A percentile compares a stretch with the other conserved stretches of the same genome.
Conservation (phyloP, 2,329 filamentous ascomycete genomes). For the Paecilomyces dactylethromorphus region DNA sequence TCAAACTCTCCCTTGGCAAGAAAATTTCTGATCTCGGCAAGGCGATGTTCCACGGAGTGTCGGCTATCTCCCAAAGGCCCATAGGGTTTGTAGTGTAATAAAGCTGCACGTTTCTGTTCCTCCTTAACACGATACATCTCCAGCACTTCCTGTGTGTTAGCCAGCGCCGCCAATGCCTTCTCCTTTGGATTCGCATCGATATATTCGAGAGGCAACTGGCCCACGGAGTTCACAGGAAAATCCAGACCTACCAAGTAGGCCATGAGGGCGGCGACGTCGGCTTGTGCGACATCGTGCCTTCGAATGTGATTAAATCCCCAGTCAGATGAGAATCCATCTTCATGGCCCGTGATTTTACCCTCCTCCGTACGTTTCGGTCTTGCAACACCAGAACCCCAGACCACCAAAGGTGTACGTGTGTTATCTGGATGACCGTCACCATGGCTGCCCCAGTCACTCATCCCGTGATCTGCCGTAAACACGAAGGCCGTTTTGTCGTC, state of each 20-base stretch:
- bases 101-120: slow-evolving; percentile 66
- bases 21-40: slow-evolving; percentile 60
- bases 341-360: slow-evolving; percentile 67
- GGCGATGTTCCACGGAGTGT: slow-evolving; percentile 56
- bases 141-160: slow-evolving; percentile 78
- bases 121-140: slow-evolving; percentile 98
- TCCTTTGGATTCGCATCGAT: slow-evolving; percentile 64
- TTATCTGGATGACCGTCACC: slow-evolving; percentile 97
- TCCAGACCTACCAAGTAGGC: slow-evolving; percentile 80
- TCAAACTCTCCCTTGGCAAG: slow-evolving; percentile 63
- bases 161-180: slow-evolving; percentile 77
- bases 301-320: slow-evolving; percentile 77
- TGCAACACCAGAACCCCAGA: slow-evolving; percentile 88
- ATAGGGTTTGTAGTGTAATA: slow-evolving; percentile 74
- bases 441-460: slow-evolving; percentile 99
- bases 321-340: slow-evolving; percentile 78
- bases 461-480: slow-evolving; percentile 96
- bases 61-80: slow-evolving; percentile 59
- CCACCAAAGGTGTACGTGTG: slow-evolving; percentile 85
- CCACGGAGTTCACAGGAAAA: slow-evolving; percentile 94
- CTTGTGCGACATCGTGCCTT: slow-evolving; percentile 87
- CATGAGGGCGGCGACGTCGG: slow-evolving; percentile 93
- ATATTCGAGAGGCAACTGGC: slow-evolving; percentile 80
- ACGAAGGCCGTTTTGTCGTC: slow-evolving; percentile 85
- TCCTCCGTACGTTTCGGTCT: slow-evolving; percentile 56